Conservation (phyloP, 2,329 filamentous ascomycete species). For the Acrocalymma vagum region DNA sequence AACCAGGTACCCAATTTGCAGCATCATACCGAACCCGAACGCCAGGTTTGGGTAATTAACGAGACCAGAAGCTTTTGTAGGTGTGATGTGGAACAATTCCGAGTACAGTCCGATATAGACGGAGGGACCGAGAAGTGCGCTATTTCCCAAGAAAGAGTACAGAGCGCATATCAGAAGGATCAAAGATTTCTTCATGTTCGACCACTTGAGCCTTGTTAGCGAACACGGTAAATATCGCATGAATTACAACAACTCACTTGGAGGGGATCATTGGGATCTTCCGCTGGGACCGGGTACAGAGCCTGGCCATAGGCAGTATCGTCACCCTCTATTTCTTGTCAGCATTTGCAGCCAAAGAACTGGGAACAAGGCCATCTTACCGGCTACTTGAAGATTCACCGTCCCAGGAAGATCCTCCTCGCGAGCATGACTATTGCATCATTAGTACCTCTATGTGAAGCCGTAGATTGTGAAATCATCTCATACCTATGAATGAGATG, state of each 20-base stretch:
- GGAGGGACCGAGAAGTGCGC: constrained; percentile 64
- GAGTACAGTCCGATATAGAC: constrained; percentile 67
- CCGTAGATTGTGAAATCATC: neutral
- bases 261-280: constrained; percentile 69
- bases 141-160: constrained; percentile 68
- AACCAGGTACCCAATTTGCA: neutral
- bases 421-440: constrained; percentile 58
- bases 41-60: constrained; percentile 69
- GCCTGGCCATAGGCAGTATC: constrained; percentile 68
- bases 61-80: constrained; percentile 62
- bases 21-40: constrained; percentile 61
- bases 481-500: constrained; percentile 24
- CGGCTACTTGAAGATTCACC: constrained; percentile 58
- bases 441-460: neutral
- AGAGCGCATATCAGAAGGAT: constrained; percentile 64
- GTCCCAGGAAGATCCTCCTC: constrained; percentile 66
- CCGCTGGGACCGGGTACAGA: constrained; percentile 67
- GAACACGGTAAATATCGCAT: no score
- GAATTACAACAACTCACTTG: constrained; percentile 46
- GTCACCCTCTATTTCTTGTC: constrained; percentile 58
- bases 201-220: no score
- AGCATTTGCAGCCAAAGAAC: neutral
- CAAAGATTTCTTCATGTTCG: constrained; percentile 62
- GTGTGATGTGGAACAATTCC: constrained; percentile 60
- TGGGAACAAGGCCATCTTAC: constrained; percentile 14